Percentiles rank a stretch among this genome's conserved stretches.
phyloP scores from a whole-genome alignment of 768 basidiomycete genomes.

The Lactifluus rugatus region DNA sequence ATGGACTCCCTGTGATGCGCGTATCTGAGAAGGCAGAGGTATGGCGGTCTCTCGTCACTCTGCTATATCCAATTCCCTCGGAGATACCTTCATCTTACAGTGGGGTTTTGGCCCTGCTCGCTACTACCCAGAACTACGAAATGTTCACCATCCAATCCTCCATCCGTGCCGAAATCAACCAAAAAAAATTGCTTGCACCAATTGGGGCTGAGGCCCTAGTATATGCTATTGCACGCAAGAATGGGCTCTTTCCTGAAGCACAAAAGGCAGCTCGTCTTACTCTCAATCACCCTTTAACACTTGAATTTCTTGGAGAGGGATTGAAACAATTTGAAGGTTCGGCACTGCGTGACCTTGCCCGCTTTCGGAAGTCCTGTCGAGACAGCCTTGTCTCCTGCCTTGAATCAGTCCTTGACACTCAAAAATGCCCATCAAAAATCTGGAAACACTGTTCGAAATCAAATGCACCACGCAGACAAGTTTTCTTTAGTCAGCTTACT shows the following conservation, averaged over 20 bases:
- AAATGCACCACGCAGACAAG: too few species aligned
- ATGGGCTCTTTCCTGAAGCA: not conserved
- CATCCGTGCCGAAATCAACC: not conserved
- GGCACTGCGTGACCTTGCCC: not conserved
- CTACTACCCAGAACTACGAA: conserved; percentile 22
- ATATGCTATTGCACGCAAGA: conserved; percentile 14
- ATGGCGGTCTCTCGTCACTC: conserved; percentile 6
- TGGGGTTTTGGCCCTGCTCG: conserved; percentile 7
- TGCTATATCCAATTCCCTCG: conserved; percentile 2
- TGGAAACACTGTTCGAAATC: not conserved
- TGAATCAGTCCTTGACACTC: not conserved
- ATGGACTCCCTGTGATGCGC: conserved; percentile 15
- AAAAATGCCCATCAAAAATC: not conserved
- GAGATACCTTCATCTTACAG: not conserved
- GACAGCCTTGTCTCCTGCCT: not conserved
- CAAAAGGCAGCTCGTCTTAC: not conserved
- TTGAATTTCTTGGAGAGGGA: not conserved
- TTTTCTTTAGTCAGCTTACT: too few species aligned
- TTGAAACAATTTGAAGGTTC: not conserved
- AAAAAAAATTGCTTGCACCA: not conserved
- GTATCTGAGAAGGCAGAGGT: conserved; percentile 7
- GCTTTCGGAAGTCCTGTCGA: not conserved
- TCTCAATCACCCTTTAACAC: conserved; percentile 2
- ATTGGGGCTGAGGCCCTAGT: not conserved
- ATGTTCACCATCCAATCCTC: conserved; percentile 11